Evolutionary conservation across 441 rosid genomes (phyloP), one percentile per base, ranked within the genome.

Genomic region (Erodium moschatum): DNA sequence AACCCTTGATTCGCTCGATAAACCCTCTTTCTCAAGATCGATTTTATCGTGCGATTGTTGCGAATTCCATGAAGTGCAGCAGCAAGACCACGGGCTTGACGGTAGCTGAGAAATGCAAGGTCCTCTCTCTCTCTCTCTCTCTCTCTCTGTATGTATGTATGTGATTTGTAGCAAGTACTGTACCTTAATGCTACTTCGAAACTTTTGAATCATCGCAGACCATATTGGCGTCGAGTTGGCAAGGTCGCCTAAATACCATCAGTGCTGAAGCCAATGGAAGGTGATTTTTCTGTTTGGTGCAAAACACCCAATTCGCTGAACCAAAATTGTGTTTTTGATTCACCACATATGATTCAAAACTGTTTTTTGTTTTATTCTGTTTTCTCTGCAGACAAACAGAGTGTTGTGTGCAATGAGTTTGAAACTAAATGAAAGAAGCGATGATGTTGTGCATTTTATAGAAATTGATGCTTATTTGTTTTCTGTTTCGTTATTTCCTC

Each of bases 191-290:
- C 19, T 58, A 1, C 63, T 20, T 18, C 8, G 40, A 10, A 20
- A 20, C 13, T 21, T 60, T 21, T 60, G 64, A 21, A 60, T 27
- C n/a, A 20, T 24, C 77, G 81, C 86, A 90, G 97, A 91, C 73
- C 71, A 81, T 93, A 77, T 73, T 90, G 76, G 89, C 81, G 19
- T 87, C 97, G 60, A 93, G 85, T 78, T 91, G 98, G 95, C 89
- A 84, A 79, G 91, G 90, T 31, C 75, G 76, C 40, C 85, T 93
- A 20, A 84, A 85, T 48, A 90, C 97, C 67, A 76, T 93, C 84
- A 88, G 88, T 78, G 90, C 96, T 44, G 95, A 91, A 70, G 85
- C 89, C 76, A 79, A 85, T 70, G 96, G 95, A 77, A 93, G 97
- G 98, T 93, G 64, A 20, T 60, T 60, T 60, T 54, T 60, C 13